phyloP scores from a whole-genome alignment of 2,329 filamentous ascomycete genomes.

The Diaporthe vexans region DNA sequence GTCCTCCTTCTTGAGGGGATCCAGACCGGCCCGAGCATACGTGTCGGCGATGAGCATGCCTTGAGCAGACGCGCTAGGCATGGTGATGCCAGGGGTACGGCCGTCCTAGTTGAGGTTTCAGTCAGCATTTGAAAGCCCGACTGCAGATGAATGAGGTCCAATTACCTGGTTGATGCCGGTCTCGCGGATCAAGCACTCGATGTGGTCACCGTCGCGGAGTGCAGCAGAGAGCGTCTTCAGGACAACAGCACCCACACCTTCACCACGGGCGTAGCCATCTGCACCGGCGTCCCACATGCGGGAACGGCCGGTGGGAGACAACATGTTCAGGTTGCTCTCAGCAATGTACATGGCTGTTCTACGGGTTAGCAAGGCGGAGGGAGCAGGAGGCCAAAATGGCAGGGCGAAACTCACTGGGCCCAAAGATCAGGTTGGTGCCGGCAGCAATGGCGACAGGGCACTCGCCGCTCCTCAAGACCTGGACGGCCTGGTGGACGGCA shows the following conservation, averaged over 20 bases:
- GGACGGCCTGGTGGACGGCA: slow-evolving; percentile 55
- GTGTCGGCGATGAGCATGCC: slow-evolving; percentile 54
- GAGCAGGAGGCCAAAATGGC: not conserved
- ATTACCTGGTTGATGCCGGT: slow-evolving; percentile 58
- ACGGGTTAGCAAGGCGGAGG: not conserved
- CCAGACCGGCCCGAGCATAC: slow-evolving; percentile 55
- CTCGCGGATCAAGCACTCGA: slow-evolving; percentile 58
- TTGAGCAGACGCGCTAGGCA: slow-evolving; percentile 60
- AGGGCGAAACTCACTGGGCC: slow-evolving; percentile 40
- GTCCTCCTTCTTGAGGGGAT: slow-evolving; percentile 47
- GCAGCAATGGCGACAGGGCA: slow-evolving; percentile 51
- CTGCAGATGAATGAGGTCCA: not conserved
- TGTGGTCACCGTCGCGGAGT: slow-evolving; percentile 58
- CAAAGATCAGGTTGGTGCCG: slow-evolving; percentile 53
- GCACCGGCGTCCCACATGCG: slow-evolving; percentile 61
- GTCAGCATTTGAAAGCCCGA: not conserved
- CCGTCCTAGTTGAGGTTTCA: slow-evolving; percentile 52
- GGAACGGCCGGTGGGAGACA: slow-evolving; percentile 54
- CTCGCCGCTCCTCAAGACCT: slow-evolving; percentile 51
- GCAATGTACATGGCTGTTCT: slow-evolving; percentile 47
- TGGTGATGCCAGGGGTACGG: slow-evolving; percentile 60
- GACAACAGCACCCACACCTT: slow-evolving; percentile 62
- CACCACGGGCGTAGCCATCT: slow-evolving; percentile 66
- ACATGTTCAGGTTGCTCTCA: slow-evolving; percentile 55
- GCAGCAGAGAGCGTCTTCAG: slow-evolving; percentile 62